phyloP scores from a whole-genome alignment of 2,329 filamentous ascomycete species.

The Chaetomiaceae sp. region DNA sequence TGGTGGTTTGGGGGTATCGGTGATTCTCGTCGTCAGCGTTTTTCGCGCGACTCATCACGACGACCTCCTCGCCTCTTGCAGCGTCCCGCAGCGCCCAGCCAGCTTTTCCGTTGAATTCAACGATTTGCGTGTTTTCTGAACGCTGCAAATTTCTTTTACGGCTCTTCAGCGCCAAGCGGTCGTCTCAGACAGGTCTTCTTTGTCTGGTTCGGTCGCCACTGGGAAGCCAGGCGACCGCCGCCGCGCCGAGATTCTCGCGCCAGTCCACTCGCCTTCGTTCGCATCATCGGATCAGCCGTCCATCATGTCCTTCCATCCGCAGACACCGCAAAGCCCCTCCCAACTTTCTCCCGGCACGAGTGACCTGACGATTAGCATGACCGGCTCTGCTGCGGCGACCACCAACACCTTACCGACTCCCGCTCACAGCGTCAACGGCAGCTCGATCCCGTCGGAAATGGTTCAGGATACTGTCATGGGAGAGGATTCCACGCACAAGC shows the following conservation, averaged over 20 bases:
- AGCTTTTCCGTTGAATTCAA: too few species aligned
- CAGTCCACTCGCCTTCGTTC: slow-evolving; percentile 26
- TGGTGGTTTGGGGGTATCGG: slow-evolving; percentile 20
- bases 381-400: slow-evolving; percentile 45
- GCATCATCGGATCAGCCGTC: slow-evolving; percentile 13
- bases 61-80: slow-evolving; percentile 18
- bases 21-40: slow-evolving; percentile 21
- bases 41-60: slow-evolving; percentile 23
- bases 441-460: slow-evolving; percentile 39
- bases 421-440: slow-evolving; percentile 57
- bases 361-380: slow-evolving; percentile 45
- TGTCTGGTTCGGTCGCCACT: slow-evolving; percentile 19
- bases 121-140: too few species aligned
- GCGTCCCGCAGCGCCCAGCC: slow-evolving; percentile 14
- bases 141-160: slow-evolving; percentile 5
- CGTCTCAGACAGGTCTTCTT: slow-evolving; percentile 14
- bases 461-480: slow-evolving; percentile 39
- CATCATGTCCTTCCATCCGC: slow-evolving; percentile 62
- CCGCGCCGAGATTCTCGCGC: slow-evolving; percentile 21
- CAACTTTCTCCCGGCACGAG: slow-evolving; percentile 52
- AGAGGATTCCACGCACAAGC: slow-evolving; percentile 53
- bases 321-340: slow-evolving; percentile 62
- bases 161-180: not conserved
- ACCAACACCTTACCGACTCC: slow-evolving; percentile 54
- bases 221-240: slow-evolving; percentile 8